Percentiles rank a stretch among this genome's conserved stretches.
These are phyloP conservation scores for Paecilomyces formosus DNA, from an alignment of 2,329 filamentous ascomycete genomes.

Conservation along the genomic window DNA sequence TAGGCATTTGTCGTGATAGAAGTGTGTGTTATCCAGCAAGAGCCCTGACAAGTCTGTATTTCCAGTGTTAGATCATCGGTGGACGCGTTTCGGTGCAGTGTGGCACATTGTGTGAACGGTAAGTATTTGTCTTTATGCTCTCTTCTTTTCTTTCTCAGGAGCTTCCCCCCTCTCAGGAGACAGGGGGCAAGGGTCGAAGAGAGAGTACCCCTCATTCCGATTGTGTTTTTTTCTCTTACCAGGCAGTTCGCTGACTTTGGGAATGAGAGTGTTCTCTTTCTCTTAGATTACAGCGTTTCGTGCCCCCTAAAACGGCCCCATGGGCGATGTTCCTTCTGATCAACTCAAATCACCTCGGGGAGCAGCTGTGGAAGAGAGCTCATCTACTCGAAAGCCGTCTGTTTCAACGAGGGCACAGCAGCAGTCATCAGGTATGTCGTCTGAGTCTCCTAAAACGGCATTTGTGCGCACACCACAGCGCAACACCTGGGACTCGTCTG, in stretches of 20 bases:
- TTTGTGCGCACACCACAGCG: not conserved
- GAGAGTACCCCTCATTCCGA: not conserved
- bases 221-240: not conserved
- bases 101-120: not conserved
- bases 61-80: not conserved
- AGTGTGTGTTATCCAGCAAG: not conserved
- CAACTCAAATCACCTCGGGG: conserved; percentile 12
- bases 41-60: not conserved
- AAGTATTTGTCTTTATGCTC: not conserved
- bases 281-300: not conserved
- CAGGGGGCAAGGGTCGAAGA: not conserved
- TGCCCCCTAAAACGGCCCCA: conserved; percentile 9
- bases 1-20: not conserved
- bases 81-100: not conserved
- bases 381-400: conserved; percentile 7
- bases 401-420: conserved; percentile 1
- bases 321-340: conserved; percentile 20
- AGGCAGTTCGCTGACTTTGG: not conserved
- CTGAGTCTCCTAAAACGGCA: not conserved
- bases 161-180: not conserved
- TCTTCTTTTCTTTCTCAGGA: not conserved
- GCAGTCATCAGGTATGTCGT: conserved; percentile 9
- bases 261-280: not conserved
- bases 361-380: conserved; percentile 7
- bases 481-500: not conserved